These are phyloP conservation scores for Vaccinium corymbosum DNA, from an alignment of 148 eudicot genomes.

Conservation along the genomic window DNA sequence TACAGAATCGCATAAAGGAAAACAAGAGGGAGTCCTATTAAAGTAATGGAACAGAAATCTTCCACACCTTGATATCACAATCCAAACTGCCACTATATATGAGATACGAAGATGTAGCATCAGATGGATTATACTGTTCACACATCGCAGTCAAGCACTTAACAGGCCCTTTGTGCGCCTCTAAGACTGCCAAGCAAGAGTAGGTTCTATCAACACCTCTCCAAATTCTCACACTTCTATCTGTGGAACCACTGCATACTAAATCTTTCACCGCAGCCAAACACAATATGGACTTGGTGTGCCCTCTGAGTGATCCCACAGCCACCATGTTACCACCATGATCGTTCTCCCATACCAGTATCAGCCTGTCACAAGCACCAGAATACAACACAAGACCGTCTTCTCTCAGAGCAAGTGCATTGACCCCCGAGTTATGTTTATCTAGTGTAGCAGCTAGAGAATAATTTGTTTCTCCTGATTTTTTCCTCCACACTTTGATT, in stretches of 20 bases:
- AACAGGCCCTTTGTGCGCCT: slow-evolving; percentile 78
- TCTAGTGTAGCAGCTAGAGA: slow-evolving; percentile 43
- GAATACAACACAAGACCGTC: slow-evolving; percentile 67
- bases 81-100: slow-evolving; percentile 84
- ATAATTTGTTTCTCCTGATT: slow-evolving; percentile 43
- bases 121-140: slow-evolving; percentile 29
- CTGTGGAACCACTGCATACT: slow-evolving; percentile 80
- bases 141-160: slow-evolving; percentile 58
- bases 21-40: neutral
- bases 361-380: slow-evolving; percentile 64
- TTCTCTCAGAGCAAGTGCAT: slow-evolving; percentile 60
- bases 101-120: slow-evolving; percentile 41
- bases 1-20: slow-evolving; percentile 4
- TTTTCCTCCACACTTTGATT: slow-evolving; percentile 71
- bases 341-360: slow-evolving; percentile 65
- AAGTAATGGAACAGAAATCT: slow-evolving; percentile 41
- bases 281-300: slow-evolving; percentile 64
- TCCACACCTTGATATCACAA: slow-evolving; percentile 80
- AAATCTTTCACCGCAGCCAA: slow-evolving; percentile 44
- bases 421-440: slow-evolving; percentile 68
- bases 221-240: slow-evolving; percentile 82
- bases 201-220: slow-evolving; percentile 39
- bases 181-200: slow-evolving; percentile 63
- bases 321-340: slow-evolving; percentile 37
- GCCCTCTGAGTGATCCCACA: slow-evolving; percentile 61